Percentiles rank a stretch among this genome's conserved stretches.
Evolutionary conservation across 495 filamentous ascomycete species (phyloP).

Genomic region (Penicillium angulare): DNA sequence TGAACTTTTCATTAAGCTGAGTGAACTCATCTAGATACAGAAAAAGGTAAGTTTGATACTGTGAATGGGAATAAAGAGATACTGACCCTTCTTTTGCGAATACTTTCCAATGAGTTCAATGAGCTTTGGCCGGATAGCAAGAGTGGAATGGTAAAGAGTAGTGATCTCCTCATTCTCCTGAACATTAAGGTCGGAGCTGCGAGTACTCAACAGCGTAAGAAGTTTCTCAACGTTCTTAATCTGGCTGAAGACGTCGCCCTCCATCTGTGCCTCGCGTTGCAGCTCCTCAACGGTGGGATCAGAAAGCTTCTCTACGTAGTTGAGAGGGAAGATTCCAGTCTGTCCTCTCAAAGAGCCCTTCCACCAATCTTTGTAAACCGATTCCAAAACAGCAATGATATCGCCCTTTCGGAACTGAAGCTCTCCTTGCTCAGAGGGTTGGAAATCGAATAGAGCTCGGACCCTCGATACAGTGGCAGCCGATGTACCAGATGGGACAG

Average conservation of each 20-base stretch:
- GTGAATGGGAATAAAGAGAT: constrained; percentile 8
- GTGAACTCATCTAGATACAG: constrained; percentile 99
- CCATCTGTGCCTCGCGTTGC: constrained; percentile 95
- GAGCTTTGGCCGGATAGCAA: constrained; percentile 92
- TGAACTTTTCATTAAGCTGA: constrained; percentile 97
- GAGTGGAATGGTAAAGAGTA: constrained; percentile 85
- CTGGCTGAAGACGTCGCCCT: constrained; percentile 95
- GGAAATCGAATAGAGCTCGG: constrained; percentile 90
- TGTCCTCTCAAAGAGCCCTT: constrained; percentile 91
- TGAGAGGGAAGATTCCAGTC: constrained; percentile 96
- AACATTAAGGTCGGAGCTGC: constrained; percentile 79
- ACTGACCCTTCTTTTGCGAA: constrained; percentile 93
- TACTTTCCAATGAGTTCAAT: constrained; percentile 99
- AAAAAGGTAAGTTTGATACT: constrained; percentile 4
- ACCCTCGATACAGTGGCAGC: constrained; percentile 97
- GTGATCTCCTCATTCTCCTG: constrained; percentile 94
- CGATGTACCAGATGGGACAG: constrained; percentile 69
- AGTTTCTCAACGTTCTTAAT: constrained; percentile 99
- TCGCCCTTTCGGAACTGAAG: constrained; percentile 95
- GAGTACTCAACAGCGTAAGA: constrained; percentile 90
- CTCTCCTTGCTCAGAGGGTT: constrained; percentile 89
- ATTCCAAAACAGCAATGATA: constrained; percentile 95
- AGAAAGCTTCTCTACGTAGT: constrained; percentile 96
- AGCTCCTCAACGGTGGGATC: constrained; percentile 94
- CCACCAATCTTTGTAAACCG: constrained; percentile 99